Evolutionary conservation across 2,329 filamentous ascomycete genomes (phyloP), one percentile per base, ranked within the genome.

Genomic region (Tothia fuscella): DNA sequence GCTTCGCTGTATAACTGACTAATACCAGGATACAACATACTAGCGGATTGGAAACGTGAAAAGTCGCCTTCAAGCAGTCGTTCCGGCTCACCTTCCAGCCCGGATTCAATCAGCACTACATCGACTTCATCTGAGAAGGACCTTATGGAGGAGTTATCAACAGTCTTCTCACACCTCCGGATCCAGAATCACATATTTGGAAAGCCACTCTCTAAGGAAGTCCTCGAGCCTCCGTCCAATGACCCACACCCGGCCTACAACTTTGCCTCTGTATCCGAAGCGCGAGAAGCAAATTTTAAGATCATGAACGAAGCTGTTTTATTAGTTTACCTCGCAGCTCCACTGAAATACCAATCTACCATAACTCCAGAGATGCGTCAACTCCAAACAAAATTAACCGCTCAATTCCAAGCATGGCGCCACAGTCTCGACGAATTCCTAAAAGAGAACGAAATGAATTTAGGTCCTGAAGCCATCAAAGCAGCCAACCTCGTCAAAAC

Each of bases 141-240:
- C 14, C 16, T 41, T 13, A 41, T 41, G 38, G 30, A 21, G 4
- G 30, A 29, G 16, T 14, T 41, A n/a, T 33, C 28, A 19, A n/a
- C 14, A n/a, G 29, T 31, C 13, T 41, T 41, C 14, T 41, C 38
- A 20, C 28, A 30, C n/a, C 38, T 41, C 9, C 25, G 25, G 19
- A 10, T 41, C 12, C 38, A 41, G 16, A 33, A 28, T 16, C 21
- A 30, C 12, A 30, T 41, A 10, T 41, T 41, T 41, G 38, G 38
- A 13, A 41, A 41, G 22, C 25, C 19, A 6, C 34, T 37, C 28
- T 5, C 28, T 21, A 17, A 21, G 20, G 22, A 26, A n/a, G 20
- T 37, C 10, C n/a, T n/a, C n/a, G n/a, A n/a, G n/a, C 4, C 21
- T 2, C 14, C 9, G n/a, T 28, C 32, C 9, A 17, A 26, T 7